Conservation (phyloP, 345 rosid species). For the Arabis alpina region DNA sequence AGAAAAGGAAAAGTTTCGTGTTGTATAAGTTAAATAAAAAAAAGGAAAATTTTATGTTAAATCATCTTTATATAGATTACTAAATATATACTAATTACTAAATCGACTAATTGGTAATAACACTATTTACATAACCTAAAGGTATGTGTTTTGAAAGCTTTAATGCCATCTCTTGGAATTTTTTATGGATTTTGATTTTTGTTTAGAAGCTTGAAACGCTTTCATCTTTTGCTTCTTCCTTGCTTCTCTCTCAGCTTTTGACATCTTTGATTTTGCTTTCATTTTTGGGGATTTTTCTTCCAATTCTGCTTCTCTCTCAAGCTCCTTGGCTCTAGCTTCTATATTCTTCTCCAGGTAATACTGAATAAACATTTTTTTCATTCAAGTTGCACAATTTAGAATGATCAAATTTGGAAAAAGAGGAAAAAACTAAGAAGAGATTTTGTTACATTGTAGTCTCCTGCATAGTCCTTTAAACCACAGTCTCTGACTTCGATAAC, state of each 20-base stretch:
- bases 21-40: no score
- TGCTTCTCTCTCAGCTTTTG: constrained; percentile 95
- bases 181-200: constrained; percentile 76
- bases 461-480: constrained; percentile 74
- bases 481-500: constrained; percentile 78
- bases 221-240: constrained; percentile 88
- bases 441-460: constrained; percentile 76
- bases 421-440: neutral
- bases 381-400: constrained; percentile 1
- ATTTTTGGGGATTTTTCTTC: constrained; percentile 91
- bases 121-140: no score
- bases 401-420: neutral
- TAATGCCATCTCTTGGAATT: constrained; percentile 96
- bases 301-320: constrained; percentile 83
- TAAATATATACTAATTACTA: no score
- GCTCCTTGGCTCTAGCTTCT: constrained; percentile 72
- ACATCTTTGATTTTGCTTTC: constrained; percentile 97
- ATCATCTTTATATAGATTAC: no score
- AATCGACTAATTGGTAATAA: no score
- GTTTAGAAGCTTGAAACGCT: constrained; percentile 89
- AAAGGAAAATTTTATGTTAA: no score
- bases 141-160: constrained; percentile 10
- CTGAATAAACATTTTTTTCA: constrained; percentile 44
- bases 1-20: no score
- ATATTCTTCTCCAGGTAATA: constrained; percentile 94